These are phyloP conservation scores for Saxophila tyrrhenica DNA, from an alignment of 495 filamentous ascomycete genomes.

Conservation along the genomic window DNA sequence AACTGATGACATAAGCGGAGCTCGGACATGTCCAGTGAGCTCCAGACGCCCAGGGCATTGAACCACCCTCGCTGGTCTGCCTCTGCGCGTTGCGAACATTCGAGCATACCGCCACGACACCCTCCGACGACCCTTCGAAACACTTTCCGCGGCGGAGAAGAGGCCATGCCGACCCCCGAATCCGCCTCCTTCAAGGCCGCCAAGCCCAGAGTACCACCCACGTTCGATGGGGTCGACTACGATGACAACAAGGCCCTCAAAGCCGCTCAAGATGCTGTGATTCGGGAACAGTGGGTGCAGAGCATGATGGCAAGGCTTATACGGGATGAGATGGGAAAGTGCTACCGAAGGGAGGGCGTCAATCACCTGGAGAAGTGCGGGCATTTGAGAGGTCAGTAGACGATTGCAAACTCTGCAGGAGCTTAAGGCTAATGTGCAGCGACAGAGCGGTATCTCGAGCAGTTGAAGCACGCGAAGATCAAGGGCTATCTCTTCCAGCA, in stretches of 20 bases:
- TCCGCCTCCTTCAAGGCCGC: conserved; percentile 86
- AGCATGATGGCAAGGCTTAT: conserved; percentile 95
- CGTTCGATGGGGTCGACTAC: conserved; percentile 95
- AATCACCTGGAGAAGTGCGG: conserved; percentile 98
- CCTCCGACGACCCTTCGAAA: too few relatives aligned
- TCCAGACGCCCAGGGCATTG: too few relatives aligned
- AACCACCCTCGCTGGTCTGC: too few relatives aligned
- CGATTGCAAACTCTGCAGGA: not conserved
- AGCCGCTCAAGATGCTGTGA: conserved; percentile 84
- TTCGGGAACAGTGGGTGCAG: conserved; percentile 94
- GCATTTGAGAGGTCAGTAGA: conserved; percentile 64
- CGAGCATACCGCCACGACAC: too few relatives aligned
- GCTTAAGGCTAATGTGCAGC: not conserved
- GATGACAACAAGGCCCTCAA: conserved; percentile 82
- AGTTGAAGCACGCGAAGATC: conserved; percentile 73
- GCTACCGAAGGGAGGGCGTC: conserved; percentile 85
- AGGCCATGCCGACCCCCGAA: conserved; percentile 92
- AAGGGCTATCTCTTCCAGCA: conserved; percentile 85
- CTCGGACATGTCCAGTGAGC: too few relatives aligned
- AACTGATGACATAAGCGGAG: conserved; percentile 2
- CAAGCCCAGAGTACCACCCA: conserved; percentile 87
- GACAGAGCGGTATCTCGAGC: conserved; percentile 82
- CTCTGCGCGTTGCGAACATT: too few relatives aligned
- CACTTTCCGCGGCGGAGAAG: too few relatives aligned
- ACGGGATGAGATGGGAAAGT: conserved; percentile 88